Percentiles rank a stretch among this genome's conserved stretches.
phyloP scores from a whole-genome alignment of 805 yeast genomes.

The Wickerhamomyces hampshirensis region DNA sequence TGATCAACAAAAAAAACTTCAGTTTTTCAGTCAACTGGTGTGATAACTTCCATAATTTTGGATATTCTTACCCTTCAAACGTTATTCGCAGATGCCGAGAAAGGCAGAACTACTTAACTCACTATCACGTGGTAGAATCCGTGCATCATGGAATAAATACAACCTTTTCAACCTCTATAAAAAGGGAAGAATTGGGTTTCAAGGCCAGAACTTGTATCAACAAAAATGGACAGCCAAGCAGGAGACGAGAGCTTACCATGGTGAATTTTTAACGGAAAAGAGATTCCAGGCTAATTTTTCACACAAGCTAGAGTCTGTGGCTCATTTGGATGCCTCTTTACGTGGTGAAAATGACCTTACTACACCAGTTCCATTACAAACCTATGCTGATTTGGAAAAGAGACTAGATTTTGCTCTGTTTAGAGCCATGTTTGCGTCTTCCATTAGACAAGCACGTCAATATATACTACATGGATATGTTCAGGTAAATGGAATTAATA shows the following conservation, averaged over 20 bases:
- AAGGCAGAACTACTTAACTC: conserved; percentile 53
- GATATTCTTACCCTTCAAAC: neutral
- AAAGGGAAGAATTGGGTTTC: conserved; percentile 51
- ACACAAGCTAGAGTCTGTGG: conserved; percentile 72
- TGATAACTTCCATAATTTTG: too few species aligned
- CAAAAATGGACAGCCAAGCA: conserved; percentile 90
- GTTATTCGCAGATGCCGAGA: conserved; percentile 47
- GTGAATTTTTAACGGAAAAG: conserved; percentile 84
- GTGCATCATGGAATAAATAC: conserved; percentile 88
- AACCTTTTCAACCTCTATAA: conserved; percentile 86
- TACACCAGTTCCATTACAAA: conserved; percentile 85
- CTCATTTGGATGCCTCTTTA: conserved; percentile 79
- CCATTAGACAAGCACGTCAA: conserved; percentile 90
- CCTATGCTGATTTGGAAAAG: conserved; percentile 83
- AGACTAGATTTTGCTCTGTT: conserved; percentile 87
- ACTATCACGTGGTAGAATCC: conserved; percentile 64
- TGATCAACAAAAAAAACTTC: conserved; percentile 1
- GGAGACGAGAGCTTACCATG: conserved; percentile 93
- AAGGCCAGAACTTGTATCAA: conserved; percentile 71
- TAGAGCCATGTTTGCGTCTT: conserved; percentile 89
- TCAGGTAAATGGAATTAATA: conserved; percentile 74
- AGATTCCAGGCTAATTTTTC: conserved; percentile 73
- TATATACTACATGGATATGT: conserved; percentile 80
- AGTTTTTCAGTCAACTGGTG: neutral
- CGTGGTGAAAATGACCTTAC: conserved; percentile 49